Evolutionary conservation across 495 filamentous ascomycete species (phyloP), one percentile per base, ranked within the genome.

Genomic region (Rusavskia elegans): DNA sequence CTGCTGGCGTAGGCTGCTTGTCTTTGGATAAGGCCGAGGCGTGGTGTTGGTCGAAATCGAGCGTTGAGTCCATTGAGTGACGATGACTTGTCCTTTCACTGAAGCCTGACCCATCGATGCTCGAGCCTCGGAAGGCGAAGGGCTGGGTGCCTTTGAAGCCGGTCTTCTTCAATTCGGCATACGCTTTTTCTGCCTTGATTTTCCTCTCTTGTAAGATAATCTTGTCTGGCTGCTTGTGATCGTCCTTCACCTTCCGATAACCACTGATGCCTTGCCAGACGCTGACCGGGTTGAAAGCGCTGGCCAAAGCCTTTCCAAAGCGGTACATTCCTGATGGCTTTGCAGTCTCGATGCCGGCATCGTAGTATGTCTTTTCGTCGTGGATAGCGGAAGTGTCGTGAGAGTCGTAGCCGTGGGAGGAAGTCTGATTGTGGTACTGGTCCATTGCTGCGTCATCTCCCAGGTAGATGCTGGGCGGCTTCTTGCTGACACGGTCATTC

Each of bases 401-500:
- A 35, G 20, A 35, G 25, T 25, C 41, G n/a, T 45, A 3, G 10
- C 6, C 50, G 21, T 3, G 44, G 6, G 44, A 9, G 5, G 23
- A 29, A 29, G 14, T 7, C 8, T 8, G 44, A n/a, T 29, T 46
- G 44, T 46, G 16, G 39, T 62, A 58, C 9, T 29, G 49, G 41
- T 55, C 58, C 42, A 61, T 58, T 20, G 59, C 53, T 27, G 49
- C 67, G 10, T 71, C 70, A 8, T 76, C 71, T 8, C 69, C 76
- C 32, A 81, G 63, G 59, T 79, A 87, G 40, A 77, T 71, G 30
- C 69, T 64, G 9, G 84, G 84, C 37, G 84, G 84, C 57, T 69
- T 77, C 53, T 82, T 72, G 55, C 82, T 86, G 17, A 75, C 71
- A 53, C 81, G 77, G 62, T 89, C 84, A 61, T 79, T 84, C 83